These are phyloP conservation scores for Nemania bipapillata DNA, from an alignment of 2,329 filamentous ascomycete genomes.

Conservation along the genomic window DNA sequence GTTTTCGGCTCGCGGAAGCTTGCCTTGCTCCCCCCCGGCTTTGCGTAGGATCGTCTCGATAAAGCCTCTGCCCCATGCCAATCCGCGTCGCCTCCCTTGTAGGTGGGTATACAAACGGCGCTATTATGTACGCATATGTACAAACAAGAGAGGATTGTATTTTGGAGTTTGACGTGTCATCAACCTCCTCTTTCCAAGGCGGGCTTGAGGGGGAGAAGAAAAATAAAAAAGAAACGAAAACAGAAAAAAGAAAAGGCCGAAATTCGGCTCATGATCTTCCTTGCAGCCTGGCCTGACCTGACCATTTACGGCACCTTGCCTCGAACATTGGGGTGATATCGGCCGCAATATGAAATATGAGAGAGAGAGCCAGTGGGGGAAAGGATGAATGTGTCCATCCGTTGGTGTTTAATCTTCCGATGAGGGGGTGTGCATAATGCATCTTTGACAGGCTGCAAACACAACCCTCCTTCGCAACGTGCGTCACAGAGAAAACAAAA, in stretches of 20 bases:
- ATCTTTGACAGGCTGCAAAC: conserved; percentile 40
- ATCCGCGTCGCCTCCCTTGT: conserved; percentile 26
- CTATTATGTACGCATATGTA: too few species aligned
- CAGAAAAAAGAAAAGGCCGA: conserved; percentile 11
- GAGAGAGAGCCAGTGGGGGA: conserved; percentile 16
- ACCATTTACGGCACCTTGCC: conserved; percentile 22
- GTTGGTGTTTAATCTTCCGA: conserved; percentile 36
- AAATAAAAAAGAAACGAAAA: conserved; percentile 15
- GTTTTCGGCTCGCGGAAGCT: conserved; percentile 39
- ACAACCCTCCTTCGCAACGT: conserved; percentile 27
- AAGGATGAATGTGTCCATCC: conserved; percentile 16
- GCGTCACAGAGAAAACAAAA: conserved; percentile 20
- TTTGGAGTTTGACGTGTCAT: conserved; percentile 35
- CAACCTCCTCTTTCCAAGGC: conserved; percentile 14
- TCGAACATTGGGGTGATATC: conserved; percentile 15
- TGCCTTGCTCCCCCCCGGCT: conserved; percentile 29
- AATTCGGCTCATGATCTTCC: conserved; percentile 27
- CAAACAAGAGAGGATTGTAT: too few species aligned
- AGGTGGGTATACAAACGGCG: conserved; percentile 29
- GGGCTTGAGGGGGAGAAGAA: conserved; percentile 17
- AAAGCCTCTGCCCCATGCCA: conserved; percentile 26
- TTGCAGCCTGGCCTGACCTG: conserved; percentile 26
- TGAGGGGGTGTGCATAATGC: conserved; percentile 43
- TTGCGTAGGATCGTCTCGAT: conserved; percentile 38
- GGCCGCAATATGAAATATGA: conserved; percentile 10